Evolutionary conservation across 176 grass and related monocot genomes (phyloP).

Genomic region (Lolium rigidum): DNA sequence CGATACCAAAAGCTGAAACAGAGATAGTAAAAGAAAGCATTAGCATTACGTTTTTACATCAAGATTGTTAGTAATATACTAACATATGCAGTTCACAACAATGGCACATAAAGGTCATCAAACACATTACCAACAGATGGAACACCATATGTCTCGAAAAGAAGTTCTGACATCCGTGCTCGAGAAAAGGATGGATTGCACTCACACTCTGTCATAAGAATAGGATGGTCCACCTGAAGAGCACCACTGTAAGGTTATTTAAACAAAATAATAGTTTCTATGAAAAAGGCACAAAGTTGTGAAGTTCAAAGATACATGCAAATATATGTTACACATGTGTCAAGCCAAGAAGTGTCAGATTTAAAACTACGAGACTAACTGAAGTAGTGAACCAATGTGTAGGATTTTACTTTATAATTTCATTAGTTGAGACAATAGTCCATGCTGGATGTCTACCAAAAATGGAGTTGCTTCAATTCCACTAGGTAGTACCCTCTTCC

Average conservation of each 20-base stretch:
- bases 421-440: background rate
- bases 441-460: background rate
- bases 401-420: background rate
- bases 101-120: slow-evolving; percentile 40
- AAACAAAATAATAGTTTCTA: slow-evolving; percentile 30
- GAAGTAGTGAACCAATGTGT: background rate
- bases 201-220: slow-evolving; percentile 97
- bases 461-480: background rate
- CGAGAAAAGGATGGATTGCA: slow-evolving; percentile 92
- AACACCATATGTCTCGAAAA: slow-evolving; percentile 92
- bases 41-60: slow-evolving; percentile 4
- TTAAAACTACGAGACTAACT: slow-evolving; percentile 1
- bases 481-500: background rate
- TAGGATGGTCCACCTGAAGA: slow-evolving; percentile 89
- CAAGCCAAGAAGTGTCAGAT: background rate
- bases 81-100: slow-evolving; percentile 28
- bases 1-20: slow-evolving; percentile 86
- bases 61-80: slow-evolving; percentile 16
- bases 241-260: slow-evolving; percentile 44
- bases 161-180: slow-evolving; percentile 96
- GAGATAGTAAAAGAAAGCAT: slow-evolving; percentile 18
- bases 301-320: slow-evolving; percentile 22
- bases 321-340: background rate
- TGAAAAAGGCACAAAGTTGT: slow-evolving; percentile 1
- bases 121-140: slow-evolving; percentile 82